Evolutionary conservation across 2,329 filamentous ascomycete genomes (phyloP).

Genomic region (Diplocarpon rosae): DNA sequence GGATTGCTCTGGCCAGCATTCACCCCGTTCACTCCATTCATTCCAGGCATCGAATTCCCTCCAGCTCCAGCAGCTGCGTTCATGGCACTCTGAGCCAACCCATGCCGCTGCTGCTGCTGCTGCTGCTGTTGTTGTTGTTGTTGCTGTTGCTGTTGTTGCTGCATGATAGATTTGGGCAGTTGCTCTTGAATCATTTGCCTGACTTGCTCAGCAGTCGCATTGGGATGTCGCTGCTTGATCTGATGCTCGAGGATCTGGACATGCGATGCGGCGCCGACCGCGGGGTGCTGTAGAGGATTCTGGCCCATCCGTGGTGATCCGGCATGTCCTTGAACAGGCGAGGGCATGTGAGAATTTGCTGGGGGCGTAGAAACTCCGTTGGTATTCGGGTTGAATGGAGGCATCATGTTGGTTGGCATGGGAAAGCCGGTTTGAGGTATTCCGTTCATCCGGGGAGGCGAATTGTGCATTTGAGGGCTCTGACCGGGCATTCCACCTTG

Average conservation of each 20-base stretch:
- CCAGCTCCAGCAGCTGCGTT: constrained; percentile 34
- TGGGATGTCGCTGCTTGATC: constrained; percentile 21
- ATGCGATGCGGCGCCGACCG: constrained; percentile 1
- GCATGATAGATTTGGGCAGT: constrained; percentile 12
- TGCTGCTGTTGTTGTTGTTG: constrained; percentile 7
- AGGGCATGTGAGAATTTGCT: constrained; percentile 15
- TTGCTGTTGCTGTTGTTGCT: constrained; percentile 7
- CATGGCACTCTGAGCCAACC: constrained; percentile 38
- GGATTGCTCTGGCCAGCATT: constrained; percentile 27
- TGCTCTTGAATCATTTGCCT: constrained; percentile 39
- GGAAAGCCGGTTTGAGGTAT: constrained; percentile 23
- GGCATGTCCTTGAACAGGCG: constrained; percentile 18
- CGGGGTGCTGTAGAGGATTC: constrained; percentile 6
- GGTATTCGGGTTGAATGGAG: constrained; percentile 38
- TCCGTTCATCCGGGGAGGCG: constrained; percentile 31
- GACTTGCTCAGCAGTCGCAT: constrained; percentile 40
- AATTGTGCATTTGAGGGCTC: constrained; percentile 26
- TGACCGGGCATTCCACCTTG: constrained; percentile 21
- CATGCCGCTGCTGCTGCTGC: constrained; percentile 30
- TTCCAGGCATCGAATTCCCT: constrained; percentile 10
- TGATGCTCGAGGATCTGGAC: constrained; percentile 17
- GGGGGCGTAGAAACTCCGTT: constrained; percentile 36
- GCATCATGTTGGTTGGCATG: constrained; percentile 36
- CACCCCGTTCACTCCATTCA: constrained; percentile 20
- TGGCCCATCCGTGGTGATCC: constrained; percentile 24